Base-by-base conservation (phyloP, 768 basidiomycete genomes). In the Wakefieldia striispora region DNA sequence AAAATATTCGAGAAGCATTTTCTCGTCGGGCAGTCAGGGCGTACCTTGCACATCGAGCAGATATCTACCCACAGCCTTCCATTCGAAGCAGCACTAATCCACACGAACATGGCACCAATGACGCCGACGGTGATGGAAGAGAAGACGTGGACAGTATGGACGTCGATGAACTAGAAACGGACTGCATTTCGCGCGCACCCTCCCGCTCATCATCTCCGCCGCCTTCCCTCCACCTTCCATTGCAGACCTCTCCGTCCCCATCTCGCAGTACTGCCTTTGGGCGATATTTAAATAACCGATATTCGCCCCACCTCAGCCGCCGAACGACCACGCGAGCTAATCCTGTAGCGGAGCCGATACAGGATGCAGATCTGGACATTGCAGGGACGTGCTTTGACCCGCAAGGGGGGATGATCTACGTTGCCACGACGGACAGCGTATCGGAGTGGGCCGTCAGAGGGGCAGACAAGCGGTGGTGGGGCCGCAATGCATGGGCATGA, bases 341-440 rank as follows among this genome's bases (percentile, higher is more conserved):
- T 31, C 12, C 33, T 24, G 50, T 45, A 26, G 49, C 39, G 17
- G 63, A 57, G 24, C 60, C 49, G 17, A 21, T 20, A 24, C 54
- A 55, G 16, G 54, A 62, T 19, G 43, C 56, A 11, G 66, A 68
- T 50, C 59, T 78, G 33, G 82, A 86, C 59, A 67, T 90, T 43
- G 85, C 87, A 3, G 88, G 88, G 12, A 72, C 79, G 34, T 88
- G 83, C 53, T 90, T 89, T 55, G 88, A 89, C 63, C 86, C 86
- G 16, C 68, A 67, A 6, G 88, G 88, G 2, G 74, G 76, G 53
- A 79, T 74, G 63, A 60, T 91, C 26, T 91, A 91, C 60, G 83
- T 82, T 13, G 88, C 83, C 19, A 80, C 80, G 47, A 77, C 78
- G 50, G 65, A 72, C 50, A 82, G 82, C 33, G 72, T 94, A 21